Evolutionary conservation across 2,329 filamentous ascomycete species (phyloP), one percentile per base, ranked within the genome.

Genomic region (Metarhizium anisopliae): DNA sequence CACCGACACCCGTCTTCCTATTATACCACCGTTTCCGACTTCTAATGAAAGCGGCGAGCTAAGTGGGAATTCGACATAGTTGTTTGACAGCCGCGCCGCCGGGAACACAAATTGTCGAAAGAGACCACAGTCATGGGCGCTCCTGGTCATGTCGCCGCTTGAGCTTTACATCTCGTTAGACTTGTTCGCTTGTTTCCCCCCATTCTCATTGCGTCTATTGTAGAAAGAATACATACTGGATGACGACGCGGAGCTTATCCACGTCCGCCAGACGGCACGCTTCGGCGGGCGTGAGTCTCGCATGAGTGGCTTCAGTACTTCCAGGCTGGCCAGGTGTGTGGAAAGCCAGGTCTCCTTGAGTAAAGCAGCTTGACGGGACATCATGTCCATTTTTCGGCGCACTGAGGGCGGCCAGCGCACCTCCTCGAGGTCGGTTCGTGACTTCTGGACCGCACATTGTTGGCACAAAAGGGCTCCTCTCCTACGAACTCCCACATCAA

Each of bases 1-100:
- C 0, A 79, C 53, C 0, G 76, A 77, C 1, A 79, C 75, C 10
- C 76, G 66, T 4, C 76, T 68, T 0, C 77, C 77, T 20, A 79
- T 79, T 53, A 79, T 76, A 10, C 77, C 77, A 8, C 74, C 65
- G 30, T 66, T 65, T 1, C 76, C 76, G 8, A 79, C 74, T 55
- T 73, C 67, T 1, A 78, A 66, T 0, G 72, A 74, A 4, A 79
- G 62, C 0, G 76, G 74, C 0, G 62, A 62, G 3, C 66, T 62
- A 0, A 79, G 63, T 0, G 67, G 60, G 1, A 72, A 57, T 50
- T 75, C 73, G 8, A 74, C 53, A 30, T 64, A 67, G 0, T 54
- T 56, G 4, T 58, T 49, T 6, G 51, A 55, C 4, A 55, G 47
- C 6, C 54, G 42, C 10, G 59, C n/a, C 3, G 60, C 25, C 4